Percentiles rank a stretch among this genome's conserved stretches.
Evolutionary conservation across 2,329 filamentous ascomycete species (phyloP).

Genomic region (Arachnomyces sp.): DNA sequence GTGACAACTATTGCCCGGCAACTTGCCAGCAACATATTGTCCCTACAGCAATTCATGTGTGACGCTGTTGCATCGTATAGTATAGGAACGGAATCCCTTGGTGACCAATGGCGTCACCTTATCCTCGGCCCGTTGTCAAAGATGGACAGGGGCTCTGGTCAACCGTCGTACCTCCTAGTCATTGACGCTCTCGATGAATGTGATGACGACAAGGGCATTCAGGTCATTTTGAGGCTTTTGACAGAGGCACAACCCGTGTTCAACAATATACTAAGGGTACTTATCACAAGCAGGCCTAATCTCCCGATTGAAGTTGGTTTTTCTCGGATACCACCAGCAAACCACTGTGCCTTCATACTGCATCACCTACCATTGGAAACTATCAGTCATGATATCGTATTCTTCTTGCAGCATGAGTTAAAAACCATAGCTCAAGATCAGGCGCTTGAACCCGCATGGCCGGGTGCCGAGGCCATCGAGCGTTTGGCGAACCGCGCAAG

Average conservation of each 20-base stretch:
- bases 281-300: slow-evolving; percentile 25
- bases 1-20: slow-evolving; percentile 20
- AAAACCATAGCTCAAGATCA: background rate
- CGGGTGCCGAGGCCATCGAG: slow-evolving; percentile 9
- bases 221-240: slow-evolving; percentile 17
- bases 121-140: slow-evolving; percentile 28
- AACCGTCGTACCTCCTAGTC: slow-evolving; percentile 10
- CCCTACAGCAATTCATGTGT: slow-evolving; percentile 8
- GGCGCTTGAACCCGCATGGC: no score
- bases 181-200: slow-evolving; percentile 14
- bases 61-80: slow-evolving; percentile 25
- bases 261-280: slow-evolving; percentile 13
- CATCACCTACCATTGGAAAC: no score
- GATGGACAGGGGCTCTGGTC: slow-evolving; percentile 4
- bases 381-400: no score
- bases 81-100: slow-evolving; percentile 21
- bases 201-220: slow-evolving; percentile 15
- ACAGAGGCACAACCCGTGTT: slow-evolving; percentile 1
- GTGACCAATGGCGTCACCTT: slow-evolving; percentile 38
- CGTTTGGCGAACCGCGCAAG: slow-evolving; percentile 12
- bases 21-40: slow-evolving; percentile 9
- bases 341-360: no score
- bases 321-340: no score
- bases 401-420: no score
- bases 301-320: slow-evolving; percentile 18